Evolutionary conservation across 208 protist genomes (phyloP).

Genomic region (Herpetomonas tarakana): DNA sequence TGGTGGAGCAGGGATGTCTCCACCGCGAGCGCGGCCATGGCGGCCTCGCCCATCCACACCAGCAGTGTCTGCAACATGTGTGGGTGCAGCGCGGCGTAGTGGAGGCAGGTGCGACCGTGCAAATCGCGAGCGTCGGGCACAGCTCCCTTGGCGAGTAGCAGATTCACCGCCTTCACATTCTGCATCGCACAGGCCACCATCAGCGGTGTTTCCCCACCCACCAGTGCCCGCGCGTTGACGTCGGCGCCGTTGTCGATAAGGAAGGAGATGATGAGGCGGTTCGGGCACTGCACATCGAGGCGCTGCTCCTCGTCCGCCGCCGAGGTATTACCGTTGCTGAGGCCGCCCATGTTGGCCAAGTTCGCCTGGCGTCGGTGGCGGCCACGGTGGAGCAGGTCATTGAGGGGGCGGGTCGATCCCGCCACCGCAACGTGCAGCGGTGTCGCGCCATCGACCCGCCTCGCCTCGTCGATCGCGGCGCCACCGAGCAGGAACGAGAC

Average conservation of each 20-base stretch:
- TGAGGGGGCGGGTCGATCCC: slow-evolving; percentile 12
- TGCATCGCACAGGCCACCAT: slow-evolving; percentile 63
- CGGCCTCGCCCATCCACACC: slow-evolving; percentile 37
- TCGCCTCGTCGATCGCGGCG: slow-evolving; percentile 31
- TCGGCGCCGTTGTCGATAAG: slow-evolving; percentile 75
- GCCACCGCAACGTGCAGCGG: slow-evolving; percentile 64
- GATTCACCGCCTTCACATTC: slow-evolving; percentile 36
- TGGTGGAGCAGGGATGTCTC: slow-evolving; percentile 49
- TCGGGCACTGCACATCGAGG: slow-evolving; percentile 19
- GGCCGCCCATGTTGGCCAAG: background rate
- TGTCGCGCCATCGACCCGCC: slow-evolving; percentile 42
- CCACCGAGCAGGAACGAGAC: slow-evolving; percentile 58
- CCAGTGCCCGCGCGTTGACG: slow-evolving; percentile 35
- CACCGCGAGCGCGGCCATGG: slow-evolving; percentile 12
- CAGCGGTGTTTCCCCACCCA: slow-evolving; percentile 62
- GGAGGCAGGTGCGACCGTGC: slow-evolving; percentile 35
- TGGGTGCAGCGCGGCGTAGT: slow-evolving; percentile 55
- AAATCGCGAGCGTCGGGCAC: slow-evolving; percentile 32
- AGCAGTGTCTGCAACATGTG: slow-evolving; percentile 50
- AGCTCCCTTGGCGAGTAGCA: slow-evolving; percentile 60
- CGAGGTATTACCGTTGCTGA: background rate
- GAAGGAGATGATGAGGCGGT: slow-evolving; percentile 58
- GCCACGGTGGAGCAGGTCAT: background rate
- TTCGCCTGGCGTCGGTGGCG: background rate
- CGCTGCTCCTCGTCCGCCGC: slow-evolving; percentile 9